phyloP scores from a whole-genome alignment of 768 basidiomycete species.

The Russula ochroleuca region DNA sequence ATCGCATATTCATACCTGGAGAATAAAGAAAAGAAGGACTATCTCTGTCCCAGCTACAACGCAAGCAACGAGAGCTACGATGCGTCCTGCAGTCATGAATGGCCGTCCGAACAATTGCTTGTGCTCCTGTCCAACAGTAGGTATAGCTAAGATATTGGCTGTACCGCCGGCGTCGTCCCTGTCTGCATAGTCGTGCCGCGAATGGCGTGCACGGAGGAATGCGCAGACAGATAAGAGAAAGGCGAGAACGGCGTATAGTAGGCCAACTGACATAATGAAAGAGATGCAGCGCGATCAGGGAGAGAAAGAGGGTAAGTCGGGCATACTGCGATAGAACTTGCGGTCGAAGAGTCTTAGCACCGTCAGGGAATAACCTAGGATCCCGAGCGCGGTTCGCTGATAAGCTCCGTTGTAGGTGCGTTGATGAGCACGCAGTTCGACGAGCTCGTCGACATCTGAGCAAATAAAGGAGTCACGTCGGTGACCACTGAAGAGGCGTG shows the following conservation, averaged over 20 bases:
- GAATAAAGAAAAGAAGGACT: conserved; percentile 57
- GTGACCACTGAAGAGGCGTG: conserved; percentile 31
- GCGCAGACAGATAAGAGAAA: conserved; percentile 54
- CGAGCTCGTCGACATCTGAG: conserved; percentile 38
- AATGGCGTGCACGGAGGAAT: conserved; percentile 58
- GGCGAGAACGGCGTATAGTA: conserved; percentile 62
- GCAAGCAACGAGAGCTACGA: conserved; percentile 54
- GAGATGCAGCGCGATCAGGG: background rate
- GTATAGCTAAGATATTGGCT: conserved; percentile 38
- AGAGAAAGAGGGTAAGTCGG: background rate
- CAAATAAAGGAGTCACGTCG: conserved; percentile 35
- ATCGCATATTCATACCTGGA: conserved; percentile 30
- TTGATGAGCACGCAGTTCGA: conserved; percentile 73
- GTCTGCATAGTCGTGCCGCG: conserved; percentile 76
- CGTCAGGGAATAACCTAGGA: conserved; percentile 67
- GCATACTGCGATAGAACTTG: conserved; percentile 68
- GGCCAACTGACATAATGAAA: conserved; percentile 40
- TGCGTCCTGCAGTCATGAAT: conserved; percentile 78
- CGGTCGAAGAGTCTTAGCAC: conserved; percentile 76
- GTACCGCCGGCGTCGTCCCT: background rate
- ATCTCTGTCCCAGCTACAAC: conserved; percentile 64
- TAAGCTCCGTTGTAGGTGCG: conserved; percentile 84
- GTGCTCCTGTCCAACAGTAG: conserved; percentile 57
- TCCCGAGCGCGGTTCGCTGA: conserved; percentile 66
- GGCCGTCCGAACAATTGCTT: conserved; percentile 68